Conservation (phyloP, 768 basidiomycete species). For the Coprinellus micaceus region DNA sequence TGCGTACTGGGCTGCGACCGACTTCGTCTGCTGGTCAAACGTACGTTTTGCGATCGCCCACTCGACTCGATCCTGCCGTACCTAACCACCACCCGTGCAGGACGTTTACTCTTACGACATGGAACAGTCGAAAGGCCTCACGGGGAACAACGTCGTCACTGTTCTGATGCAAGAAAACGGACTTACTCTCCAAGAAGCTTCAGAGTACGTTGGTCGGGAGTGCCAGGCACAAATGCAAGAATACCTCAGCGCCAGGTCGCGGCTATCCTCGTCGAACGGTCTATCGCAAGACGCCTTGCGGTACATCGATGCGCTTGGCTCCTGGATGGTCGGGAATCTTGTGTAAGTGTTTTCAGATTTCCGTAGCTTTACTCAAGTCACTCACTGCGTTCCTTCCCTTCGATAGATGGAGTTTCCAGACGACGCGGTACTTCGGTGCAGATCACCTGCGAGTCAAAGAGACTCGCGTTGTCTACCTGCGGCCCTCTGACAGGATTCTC, state of each 20-base stretch:
- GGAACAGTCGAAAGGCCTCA: constrained; percentile 64
- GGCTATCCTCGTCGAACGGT: constrained; percentile 51
- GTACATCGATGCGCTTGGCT: constrained; percentile 53
- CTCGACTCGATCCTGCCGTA: background rate
- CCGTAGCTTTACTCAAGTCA: background rate
- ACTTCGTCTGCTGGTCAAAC: constrained; percentile 70
- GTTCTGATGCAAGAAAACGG: constrained; percentile 58
- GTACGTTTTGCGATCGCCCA: constrained; percentile 33
- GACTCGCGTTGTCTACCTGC: constrained; percentile 43
- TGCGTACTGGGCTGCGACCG: constrained; percentile 56
- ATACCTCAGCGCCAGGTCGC: constrained; percentile 43
- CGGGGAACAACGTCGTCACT: constrained; percentile 65
- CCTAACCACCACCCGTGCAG: constrained; percentile 27
- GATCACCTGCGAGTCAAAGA: constrained; percentile 48
- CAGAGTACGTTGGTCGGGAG: constrained; percentile 51
- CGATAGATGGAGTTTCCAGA: constrained; percentile 64
- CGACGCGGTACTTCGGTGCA: constrained; percentile 63
- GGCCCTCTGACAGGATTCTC: constrained; percentile 30
- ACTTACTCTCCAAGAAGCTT: constrained; percentile 54
- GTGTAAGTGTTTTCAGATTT: constrained; percentile 31
- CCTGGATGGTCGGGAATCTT: constrained; percentile 62
- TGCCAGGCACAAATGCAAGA: constrained; percentile 48
- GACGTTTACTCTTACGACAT: constrained; percentile 72
- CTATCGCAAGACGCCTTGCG: constrained; percentile 37
- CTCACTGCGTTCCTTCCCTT: constrained; percentile 1